Evolutionary conservation across 805 yeast species (phyloP), one percentile per base, ranked within the genome.

Genomic region (Candida golubevii): DNA sequence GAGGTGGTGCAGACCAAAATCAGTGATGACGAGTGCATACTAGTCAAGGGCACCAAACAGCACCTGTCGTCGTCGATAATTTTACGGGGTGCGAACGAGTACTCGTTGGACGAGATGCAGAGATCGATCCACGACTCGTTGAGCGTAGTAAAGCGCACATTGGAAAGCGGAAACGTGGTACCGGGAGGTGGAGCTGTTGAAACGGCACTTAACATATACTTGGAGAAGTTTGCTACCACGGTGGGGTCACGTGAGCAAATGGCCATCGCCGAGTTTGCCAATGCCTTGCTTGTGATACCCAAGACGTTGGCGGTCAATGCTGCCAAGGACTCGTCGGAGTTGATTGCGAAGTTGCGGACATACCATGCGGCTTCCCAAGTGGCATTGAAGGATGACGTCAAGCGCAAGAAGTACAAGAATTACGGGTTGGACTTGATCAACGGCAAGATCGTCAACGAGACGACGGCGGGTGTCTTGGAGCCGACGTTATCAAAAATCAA

Each of bases 181-280:
- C 98, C 99, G 35, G 99, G 99, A 49, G 99, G 99, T 53, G 99
- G 99, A 49, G 95, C 96, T n/a, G 99, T 93, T 31, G 99, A 93
- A 70, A 78, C 96, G 41, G 98, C 98, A 2, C 77, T 93, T 61
- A 90, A 89, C 71, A 89, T 93, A 42, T 93, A 88, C 65, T 74
- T 93, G 63, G 99, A 93, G 67, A 91, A 88, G 64, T 93, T 93
- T 67, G 99, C 99, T 39, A 93, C 98, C 8, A 89, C 98, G 1
- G 91, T 93, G 41, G 97, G 98, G 3, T 88, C 97, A 14, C 81
- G 99, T 60, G 99, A 93, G 67, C 99, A 93, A 66, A 77, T 93
- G 59, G 98, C 99, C 13, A 93, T 93, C 69, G 95, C 97, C 1
- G 99, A 91, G 70, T 93, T 93, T 74, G 97, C 99, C 32, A 77